Percentiles rank a stretch among this genome's conserved stretches.
These are phyloP conservation scores for Mycosphaerella sp. DNA, from an alignment of 2,329 filamentous ascomycete species.

Conservation along the genomic window DNA sequence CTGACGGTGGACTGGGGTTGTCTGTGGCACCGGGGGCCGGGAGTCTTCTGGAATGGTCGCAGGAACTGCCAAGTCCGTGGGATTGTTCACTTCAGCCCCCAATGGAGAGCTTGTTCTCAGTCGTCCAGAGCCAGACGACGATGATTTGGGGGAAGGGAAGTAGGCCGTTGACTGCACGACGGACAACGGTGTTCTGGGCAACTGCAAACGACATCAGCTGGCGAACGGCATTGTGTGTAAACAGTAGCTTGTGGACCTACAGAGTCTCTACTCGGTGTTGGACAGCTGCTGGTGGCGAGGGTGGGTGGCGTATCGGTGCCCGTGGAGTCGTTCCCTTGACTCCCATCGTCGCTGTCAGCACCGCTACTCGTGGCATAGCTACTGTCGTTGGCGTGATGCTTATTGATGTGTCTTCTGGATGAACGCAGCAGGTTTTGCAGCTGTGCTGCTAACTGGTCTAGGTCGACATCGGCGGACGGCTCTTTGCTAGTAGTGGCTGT, in stretches of 20 bases:
- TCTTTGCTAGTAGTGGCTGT: constrained; percentile 1
- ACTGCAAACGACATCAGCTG: constrained; percentile 3
- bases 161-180: constrained; percentile 10
- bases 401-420: constrained; percentile 10
- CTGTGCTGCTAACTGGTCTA: constrained; percentile 10
- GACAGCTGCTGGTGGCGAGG: constrained; percentile 8
- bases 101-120: constrained; percentile 12
- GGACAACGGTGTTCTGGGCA: constrained; percentile 14
- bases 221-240: background rate
- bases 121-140: constrained; percentile 9
- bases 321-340: constrained; percentile 6
- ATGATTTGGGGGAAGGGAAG: constrained; percentile 7
- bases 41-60: constrained; percentile 15
- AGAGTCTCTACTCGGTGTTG: constrained; percentile 13
- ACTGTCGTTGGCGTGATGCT: constrained; percentile 9
- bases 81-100: constrained; percentile 6
- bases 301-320: constrained; percentile 12
- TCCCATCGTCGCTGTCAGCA: constrained; percentile 14
- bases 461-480: constrained; percentile 10
- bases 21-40: background rate
- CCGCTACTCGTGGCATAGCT: constrained; percentile 14
- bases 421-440: constrained; percentile 13
- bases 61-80: constrained; percentile 11
- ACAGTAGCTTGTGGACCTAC: background rate
- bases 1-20: background rate